Percentiles rank a stretch among this genome's conserved stretches.
Conservation (phyloP, 352 stramenopile genomes). For the Blastocystis sp. region DNA sequence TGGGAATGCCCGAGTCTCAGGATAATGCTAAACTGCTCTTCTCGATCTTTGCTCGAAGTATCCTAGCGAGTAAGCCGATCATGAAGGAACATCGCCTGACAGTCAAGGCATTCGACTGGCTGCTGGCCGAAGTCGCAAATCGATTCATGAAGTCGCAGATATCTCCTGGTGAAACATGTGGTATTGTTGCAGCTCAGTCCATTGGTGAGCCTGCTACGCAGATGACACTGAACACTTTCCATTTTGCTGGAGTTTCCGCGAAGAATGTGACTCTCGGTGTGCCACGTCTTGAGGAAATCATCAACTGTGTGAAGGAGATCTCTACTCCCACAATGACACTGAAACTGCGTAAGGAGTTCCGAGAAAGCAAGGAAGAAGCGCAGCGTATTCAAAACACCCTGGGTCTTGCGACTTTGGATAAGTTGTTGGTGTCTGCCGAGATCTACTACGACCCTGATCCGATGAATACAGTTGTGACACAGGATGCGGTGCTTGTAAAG, state of each 20-base stretch:
- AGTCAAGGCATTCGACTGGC: slow-evolving; percentile 87
- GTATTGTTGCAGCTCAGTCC: slow-evolving; percentile 94
- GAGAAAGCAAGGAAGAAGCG: slow-evolving; percentile 69
- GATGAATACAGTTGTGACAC: slow-evolving; percentile 87
- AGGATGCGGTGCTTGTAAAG: slow-evolving; percentile 93
- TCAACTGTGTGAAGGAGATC: slow-evolving; percentile 95
- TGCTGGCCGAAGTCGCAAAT: slow-evolving; percentile 89
- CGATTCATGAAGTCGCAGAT: slow-evolving; percentile 90
- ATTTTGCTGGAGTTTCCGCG: slow-evolving; percentile 94
- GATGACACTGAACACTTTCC: slow-evolving; percentile 99
- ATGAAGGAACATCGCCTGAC: slow-evolving; percentile 89
- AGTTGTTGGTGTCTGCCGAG: slow-evolving; percentile 90
- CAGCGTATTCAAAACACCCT: slow-evolving; percentile 74
- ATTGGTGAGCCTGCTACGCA: slow-evolving; percentile 98
- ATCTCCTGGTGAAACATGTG: slow-evolving; percentile 92
- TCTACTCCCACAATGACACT: slow-evolving; percentile 92
- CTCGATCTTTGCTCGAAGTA: slow-evolving; percentile 89
- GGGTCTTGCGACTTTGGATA: slow-evolving; percentile 91
- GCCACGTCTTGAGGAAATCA: slow-evolving; percentile 96
- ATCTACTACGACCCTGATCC: slow-evolving; percentile 98
- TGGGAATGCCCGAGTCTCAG: slow-evolving; percentile 88
- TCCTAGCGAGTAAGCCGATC: slow-evolving; percentile 89
- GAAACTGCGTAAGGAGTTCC: slow-evolving; percentile 64
- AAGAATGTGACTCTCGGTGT: slow-evolving; percentile 99
- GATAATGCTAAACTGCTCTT: slow-evolving; percentile 95